Percentiles rank a stretch among this genome's conserved stretches.
Conservation (phyloP, 2,329 filamentous ascomycete species). For the Rutstroemia sp. region DNA sequence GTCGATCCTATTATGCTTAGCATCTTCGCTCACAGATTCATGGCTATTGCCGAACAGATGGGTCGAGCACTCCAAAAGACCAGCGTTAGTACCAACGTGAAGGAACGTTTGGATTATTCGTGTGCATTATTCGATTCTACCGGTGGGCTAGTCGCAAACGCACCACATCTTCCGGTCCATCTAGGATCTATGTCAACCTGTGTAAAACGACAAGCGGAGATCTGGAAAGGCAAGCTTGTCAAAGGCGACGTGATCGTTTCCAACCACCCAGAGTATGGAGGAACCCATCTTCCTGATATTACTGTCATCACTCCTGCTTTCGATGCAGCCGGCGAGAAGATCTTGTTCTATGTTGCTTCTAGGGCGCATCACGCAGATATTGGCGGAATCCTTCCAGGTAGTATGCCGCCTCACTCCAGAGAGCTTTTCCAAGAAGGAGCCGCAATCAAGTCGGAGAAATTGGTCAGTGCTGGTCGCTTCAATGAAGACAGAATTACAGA, state of each 20-base stretch:
- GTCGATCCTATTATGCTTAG: constrained; percentile 71
- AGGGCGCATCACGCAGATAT: constrained; percentile 75
- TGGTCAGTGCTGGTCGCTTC: constrained; percentile 71
- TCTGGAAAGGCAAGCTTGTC: constrained; percentile 72
- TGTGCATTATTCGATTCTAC: constrained; percentile 73
- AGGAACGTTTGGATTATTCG: constrained; percentile 76
- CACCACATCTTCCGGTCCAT: constrained; percentile 75
- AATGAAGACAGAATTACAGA: constrained; percentile 70
- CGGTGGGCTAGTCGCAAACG: constrained; percentile 71
- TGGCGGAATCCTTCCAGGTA: constrained; percentile 73
- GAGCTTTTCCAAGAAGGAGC: constrained; percentile 59
- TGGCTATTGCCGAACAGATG: constrained; percentile 84
- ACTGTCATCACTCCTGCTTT: constrained; percentile 78
- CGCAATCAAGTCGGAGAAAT: constrained; percentile 57
- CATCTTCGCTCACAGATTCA: constrained; percentile 76
- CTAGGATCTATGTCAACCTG: constrained; percentile 82
- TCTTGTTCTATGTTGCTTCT: constrained; percentile 24
- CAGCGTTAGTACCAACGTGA: constrained; percentile 72
- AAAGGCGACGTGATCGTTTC: constrained; percentile 76
- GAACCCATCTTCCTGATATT: constrained; percentile 77
- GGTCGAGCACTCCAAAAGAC: constrained; percentile 72
- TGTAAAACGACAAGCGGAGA: constrained; percentile 68
- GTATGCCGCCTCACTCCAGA: constrained; percentile 71
- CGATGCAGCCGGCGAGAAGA: constrained; percentile 46
- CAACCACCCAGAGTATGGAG: constrained; percentile 78